These are phyloP conservation scores for Lentinus brumalis DNA, from an alignment of 768 basidiomycete species.

Conservation along the genomic window DNA sequence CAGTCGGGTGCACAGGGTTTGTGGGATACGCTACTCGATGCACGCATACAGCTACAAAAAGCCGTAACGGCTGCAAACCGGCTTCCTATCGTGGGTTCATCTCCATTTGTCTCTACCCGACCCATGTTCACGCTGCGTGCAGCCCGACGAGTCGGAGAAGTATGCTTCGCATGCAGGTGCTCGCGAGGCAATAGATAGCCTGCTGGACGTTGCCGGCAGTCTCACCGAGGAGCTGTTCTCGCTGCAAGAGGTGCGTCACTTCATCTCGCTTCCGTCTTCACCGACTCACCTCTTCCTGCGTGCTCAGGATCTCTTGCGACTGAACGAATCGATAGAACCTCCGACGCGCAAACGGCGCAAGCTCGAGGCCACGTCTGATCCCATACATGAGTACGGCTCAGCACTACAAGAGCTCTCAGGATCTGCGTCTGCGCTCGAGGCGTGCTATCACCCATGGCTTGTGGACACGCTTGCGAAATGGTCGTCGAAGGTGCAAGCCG, in stretches of 20 bases:
- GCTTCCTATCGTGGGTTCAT: slow-evolving; percentile 58
- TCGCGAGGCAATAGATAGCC: slow-evolving; percentile 46
- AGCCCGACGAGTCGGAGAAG: slow-evolving; percentile 36
- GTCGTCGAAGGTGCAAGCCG: slow-evolving; percentile 95
- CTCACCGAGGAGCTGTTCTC: slow-evolving; percentile 70
- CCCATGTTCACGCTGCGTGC: slow-evolving; percentile 33
- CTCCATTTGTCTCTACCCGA: slow-evolving; percentile 5
- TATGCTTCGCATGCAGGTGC: slow-evolving; percentile 38
- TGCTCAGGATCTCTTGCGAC: slow-evolving; percentile 26
- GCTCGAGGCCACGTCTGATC: slow-evolving; percentile 38
- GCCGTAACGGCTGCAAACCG: slow-evolving; percentile 62
- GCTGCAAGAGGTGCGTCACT: slow-evolving; percentile 60
- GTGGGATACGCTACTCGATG: slow-evolving; percentile 87
- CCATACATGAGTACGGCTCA: slow-evolving; percentile 31
- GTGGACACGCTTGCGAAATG: slow-evolving; percentile 87
- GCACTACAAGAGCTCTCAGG: slow-evolving; percentile 32
- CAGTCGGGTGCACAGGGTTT: slow-evolving; percentile 50
- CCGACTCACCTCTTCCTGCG: neutral
- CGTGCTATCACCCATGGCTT: slow-evolving; percentile 67
- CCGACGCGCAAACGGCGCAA: slow-evolving; percentile 63
- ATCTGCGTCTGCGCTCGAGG: slow-evolving; percentile 26
- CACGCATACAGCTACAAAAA: slow-evolving; percentile 93
- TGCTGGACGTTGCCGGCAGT: slow-evolving; percentile 60
- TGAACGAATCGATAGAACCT: slow-evolving; percentile 48
- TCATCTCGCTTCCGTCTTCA: slow-evolving; percentile 18